Evolutionary conservation across 2,329 filamentous ascomycete species (phyloP), one percentile per base, ranked within the genome.

Genomic region (Chaetothyriales sp.): DNA sequence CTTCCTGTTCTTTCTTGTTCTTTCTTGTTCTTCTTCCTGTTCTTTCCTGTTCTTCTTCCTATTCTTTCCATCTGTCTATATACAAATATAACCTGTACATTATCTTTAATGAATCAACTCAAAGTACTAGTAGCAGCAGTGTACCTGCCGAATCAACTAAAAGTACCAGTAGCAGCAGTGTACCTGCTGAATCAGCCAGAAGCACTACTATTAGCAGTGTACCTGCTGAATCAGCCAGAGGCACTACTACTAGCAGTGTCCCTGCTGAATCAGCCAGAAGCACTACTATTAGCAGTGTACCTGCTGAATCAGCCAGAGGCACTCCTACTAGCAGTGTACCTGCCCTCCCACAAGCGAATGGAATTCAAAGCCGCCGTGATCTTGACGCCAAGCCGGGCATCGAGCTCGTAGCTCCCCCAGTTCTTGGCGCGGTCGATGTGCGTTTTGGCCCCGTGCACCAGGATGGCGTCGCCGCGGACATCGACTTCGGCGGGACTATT

Each of bases 331-430:
- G 33, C 33, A 40, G 10, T 13, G 51, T 60, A 52, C 44, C 55
- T 58, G 44, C 51, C 58, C 56, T 72, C 67, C 69, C 69, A 74
- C 50, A 69, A 69, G 22, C 63, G 63, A 33, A 74, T 63, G 4
- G 72, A 70, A 51, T 70, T 70, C 51, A 68, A 60, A 2, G 67
- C 72, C 44, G 69, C 69, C 18, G 72, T 72, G 52, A 74, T 69
- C 57, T 74, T 74, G 46, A 74, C 61, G 5, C 72, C 72, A 49
- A 74, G 64, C 62, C 80, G 71, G 49, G 79, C 74, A 66, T 83
- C 80, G 54, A 83, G 65, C 61, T 81, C 78, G 62, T 78, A 83
- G 18, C 69, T 69, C 58, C 80, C 80, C 79, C 79, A 82, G 48
- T 66, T 71, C 44, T 77, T 75, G 8, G 77, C 76, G 63, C 76